Evolutionary conservation across 78 protist species (phyloP).

Genomic region (Creolimax fragrantissima): DNA sequence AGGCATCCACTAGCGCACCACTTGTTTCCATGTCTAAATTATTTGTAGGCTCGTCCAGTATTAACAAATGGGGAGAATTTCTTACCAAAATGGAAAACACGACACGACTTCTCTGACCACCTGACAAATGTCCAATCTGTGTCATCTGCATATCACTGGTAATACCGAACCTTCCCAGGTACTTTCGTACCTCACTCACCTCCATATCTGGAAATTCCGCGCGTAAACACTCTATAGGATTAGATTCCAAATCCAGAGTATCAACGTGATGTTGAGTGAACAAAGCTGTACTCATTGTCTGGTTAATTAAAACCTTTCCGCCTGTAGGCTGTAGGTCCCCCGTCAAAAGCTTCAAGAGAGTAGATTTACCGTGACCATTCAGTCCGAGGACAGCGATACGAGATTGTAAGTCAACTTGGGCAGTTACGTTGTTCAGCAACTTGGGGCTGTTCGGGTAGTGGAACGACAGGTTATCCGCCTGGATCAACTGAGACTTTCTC

Average conservation of each 20-base stretch:
- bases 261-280: conserved; percentile 85
- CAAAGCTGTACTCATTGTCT: conserved; percentile 49
- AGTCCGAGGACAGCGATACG: conserved; percentile 39
- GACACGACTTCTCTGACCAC: conserved; percentile 89
- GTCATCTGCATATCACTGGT: background rate
- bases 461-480: background rate
- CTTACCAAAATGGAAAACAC: conserved; percentile 70
- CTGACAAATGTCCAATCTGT: conserved; percentile 42
- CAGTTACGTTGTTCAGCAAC: background rate
- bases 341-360: conserved; percentile 34
- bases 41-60: conserved; percentile 92
- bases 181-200: conserved; percentile 22
- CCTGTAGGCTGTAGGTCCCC: conserved; percentile 63
- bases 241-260: conserved; percentile 47
- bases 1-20: conserved; percentile 53
- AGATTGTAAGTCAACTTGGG: background rate
- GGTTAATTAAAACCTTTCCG: conserved; percentile 40
- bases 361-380: conserved; percentile 56
- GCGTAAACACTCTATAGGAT: conserved; percentile 44
- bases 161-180: background rate
- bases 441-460: background rate
- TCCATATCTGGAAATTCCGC: conserved; percentile 12
- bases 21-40: conserved; percentile 59
- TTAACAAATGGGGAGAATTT: conserved; percentile 75
- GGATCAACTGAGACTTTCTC: background rate